Conservation (phyloP, 495 filamentous ascomycete species). For the Lasiosphaeria hispida region DNA sequence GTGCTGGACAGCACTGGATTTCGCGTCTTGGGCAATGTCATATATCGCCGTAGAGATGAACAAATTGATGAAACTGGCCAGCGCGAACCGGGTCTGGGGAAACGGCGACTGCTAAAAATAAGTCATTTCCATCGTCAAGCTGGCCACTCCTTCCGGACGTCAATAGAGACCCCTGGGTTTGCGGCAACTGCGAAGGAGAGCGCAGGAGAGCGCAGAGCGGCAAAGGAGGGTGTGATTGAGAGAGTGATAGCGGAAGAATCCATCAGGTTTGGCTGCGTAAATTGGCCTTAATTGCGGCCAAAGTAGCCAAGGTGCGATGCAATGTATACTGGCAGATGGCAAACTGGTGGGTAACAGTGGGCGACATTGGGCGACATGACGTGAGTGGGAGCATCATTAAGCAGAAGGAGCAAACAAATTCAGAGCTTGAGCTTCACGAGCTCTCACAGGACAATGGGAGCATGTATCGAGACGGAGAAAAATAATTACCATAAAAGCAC, state of each 20-base stretch:
- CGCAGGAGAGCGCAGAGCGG: not conserved
- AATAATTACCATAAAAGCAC: not conserved
- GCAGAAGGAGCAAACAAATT: not conserved
- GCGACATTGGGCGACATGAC: slow-evolving; percentile 4
- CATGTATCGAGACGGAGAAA: not conserved
- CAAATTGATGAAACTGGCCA: too few species aligned
- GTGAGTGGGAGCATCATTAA: slow-evolving; percentile 7
- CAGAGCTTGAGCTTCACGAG: too few species aligned
- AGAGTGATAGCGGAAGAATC: slow-evolving; percentile 13
- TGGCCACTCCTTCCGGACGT: too few species aligned
- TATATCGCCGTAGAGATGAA: too few species aligned
- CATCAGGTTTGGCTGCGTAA: not conserved
- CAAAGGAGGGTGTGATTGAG: not conserved
- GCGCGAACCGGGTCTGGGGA: too few species aligned
- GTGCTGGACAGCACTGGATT: too few species aligned
- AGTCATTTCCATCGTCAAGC: too few species aligned
- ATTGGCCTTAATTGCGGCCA: slow-evolving; percentile 16
- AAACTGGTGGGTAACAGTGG: not conserved
- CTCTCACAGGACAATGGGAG: too few species aligned
- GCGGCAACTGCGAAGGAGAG: too few species aligned
- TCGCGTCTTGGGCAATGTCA: too few species aligned
- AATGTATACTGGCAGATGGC: slow-evolving; percentile 1
- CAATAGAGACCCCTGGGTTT: too few species aligned
- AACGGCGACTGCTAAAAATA: too few species aligned
- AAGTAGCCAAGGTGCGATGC: slow-evolving; percentile 8